Evolutionary conservation across 2,329 filamentous ascomycete species (phyloP), one percentile per base, ranked within the genome.

Genomic region (Clarireedia sp.): DNA sequence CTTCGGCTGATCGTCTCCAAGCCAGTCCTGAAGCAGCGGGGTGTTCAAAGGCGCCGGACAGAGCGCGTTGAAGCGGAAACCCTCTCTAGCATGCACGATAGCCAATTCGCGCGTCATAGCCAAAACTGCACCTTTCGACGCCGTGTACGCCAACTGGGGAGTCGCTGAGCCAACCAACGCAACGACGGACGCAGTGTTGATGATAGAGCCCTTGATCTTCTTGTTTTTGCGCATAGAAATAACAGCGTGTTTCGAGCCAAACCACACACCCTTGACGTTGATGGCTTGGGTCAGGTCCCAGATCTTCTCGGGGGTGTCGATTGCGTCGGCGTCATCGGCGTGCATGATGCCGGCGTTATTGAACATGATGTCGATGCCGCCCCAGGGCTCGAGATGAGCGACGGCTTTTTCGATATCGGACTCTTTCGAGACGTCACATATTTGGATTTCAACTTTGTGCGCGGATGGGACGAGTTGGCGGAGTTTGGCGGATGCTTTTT

Each of bases 261-360:
- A 89, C 86, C 86, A 89, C 10, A 89, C 86, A 41, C 86, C 86
- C 75, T 89, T 89, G 62, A 89, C 86, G 65, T 89, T 90, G 70
- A 89, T 87, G 57, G 79, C 81, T 59, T 87, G 84, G 0, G 86
- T 89, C 56, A 88, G 69, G 61, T 90, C 85, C 86, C 86, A 90
- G 70, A 89, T 86, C 67, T 82, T 81, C 71, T 89, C 86, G 1
- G 83, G 78, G 1, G 85, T 89, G 63, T 83, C 78, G 62, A 88
- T 74, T 17, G 86, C 85, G 66, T 83, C 78, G 3, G 73, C 76
- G 60, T 83, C 80, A 56, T 86, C 76, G 21, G 77, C 78, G 68
- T 89, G 86, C 86, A 90, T 89, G 63, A 89, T 89, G 16, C 86
- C 86, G 16, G 86, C 86, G 64, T 90, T 90, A 75, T 89, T 90